phyloP scores from a whole-genome alignment of 2,329 filamentous ascomycete species.

The Aspergillus tamarii region DNA sequence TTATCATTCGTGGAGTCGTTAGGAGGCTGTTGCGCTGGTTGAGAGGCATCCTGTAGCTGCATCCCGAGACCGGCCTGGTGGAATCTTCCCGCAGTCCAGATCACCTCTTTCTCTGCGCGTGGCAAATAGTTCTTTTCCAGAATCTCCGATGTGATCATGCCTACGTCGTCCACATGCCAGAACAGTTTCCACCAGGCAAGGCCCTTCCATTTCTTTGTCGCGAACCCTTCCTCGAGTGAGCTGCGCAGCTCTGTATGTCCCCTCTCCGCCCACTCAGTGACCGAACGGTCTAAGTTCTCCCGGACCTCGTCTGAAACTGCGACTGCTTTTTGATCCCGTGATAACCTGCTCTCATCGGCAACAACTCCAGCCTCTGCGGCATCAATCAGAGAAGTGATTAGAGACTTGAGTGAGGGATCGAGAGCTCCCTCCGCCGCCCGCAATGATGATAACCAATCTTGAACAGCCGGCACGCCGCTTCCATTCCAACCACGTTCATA shows the following conservation, averaged over 20 bases:
- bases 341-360: slow-evolving; percentile 32
- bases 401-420: slow-evolving; percentile 66
- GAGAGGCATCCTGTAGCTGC: slow-evolving; percentile 35
- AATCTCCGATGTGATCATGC: slow-evolving; percentile 79
- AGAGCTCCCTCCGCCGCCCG: slow-evolving; percentile 46
- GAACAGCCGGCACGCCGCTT: slow-evolving; percentile 68
- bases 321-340: slow-evolving; percentile 33
- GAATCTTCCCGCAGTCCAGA: slow-evolving; percentile 80
- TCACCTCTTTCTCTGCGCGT: slow-evolving; percentile 76
- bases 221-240: slow-evolving; percentile 76
- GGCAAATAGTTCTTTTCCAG: slow-evolving; percentile 76
- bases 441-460: slow-evolving; percentile 62
- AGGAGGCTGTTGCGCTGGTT: slow-evolving; percentile 4
- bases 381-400: slow-evolving; percentile 69
- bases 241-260: slow-evolving; percentile 83
- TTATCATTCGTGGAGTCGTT: not conserved
- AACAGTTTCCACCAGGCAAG: slow-evolving; percentile 94
- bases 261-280: slow-evolving; percentile 74
- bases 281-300: slow-evolving; percentile 58
- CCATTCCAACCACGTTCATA: slow-evolving; percentile 76
- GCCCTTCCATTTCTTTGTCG: slow-evolving; percentile 74
- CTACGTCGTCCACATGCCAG: slow-evolving; percentile 91
- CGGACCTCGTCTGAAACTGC: slow-evolving; percentile 49
- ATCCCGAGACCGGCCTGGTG: slow-evolving; percentile 60
- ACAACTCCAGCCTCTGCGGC: slow-evolving; percentile 38